Evolutionary conservation across 352 stramenopile species (phyloP).

Genomic region (Globisporangium okanoganense): DNA sequence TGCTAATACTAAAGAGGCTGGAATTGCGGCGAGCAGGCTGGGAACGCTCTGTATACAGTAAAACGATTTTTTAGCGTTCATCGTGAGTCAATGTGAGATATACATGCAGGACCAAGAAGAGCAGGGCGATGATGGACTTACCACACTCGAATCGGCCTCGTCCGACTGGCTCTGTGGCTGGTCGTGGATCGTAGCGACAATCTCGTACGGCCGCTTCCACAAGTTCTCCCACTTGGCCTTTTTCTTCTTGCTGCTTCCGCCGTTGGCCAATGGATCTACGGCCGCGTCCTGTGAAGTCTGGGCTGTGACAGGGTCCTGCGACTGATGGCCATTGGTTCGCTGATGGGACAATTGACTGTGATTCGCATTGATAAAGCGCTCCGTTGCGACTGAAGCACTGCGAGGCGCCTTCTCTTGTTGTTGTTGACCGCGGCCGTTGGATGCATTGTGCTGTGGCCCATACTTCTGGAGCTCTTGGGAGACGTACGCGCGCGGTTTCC

Average conservation of each 20-base stretch:
- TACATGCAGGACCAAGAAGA: no score
- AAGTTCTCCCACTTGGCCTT: conserved; percentile 38
- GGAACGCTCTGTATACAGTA: conserved; percentile 26
- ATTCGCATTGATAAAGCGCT: not conserved
- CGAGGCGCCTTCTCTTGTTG: conserved; percentile 1
- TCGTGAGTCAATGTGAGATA: no score
- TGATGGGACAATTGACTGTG: not conserved
- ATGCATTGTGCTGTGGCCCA: conserved; percentile 24
- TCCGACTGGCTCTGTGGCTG: conserved; percentile 9
- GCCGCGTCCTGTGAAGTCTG: not conserved
- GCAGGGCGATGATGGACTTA: not conserved
- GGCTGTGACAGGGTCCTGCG: not conserved
- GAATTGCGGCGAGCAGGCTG: conserved; percentile 28
- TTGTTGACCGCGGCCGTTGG: not conserved
- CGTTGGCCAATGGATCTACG: not conserved
- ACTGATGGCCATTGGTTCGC: not conserved
- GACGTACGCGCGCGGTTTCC: conserved; percentile 1
- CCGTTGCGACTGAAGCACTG: not conserved
- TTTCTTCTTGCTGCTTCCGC: conserved; percentile 14
- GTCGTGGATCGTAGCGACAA: conserved; percentile 58
- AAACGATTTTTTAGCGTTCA: no score
- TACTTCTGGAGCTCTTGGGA: conserved; percentile 53
- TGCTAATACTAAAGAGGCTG: conserved; percentile 6
- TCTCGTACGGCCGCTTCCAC: conserved; percentile 81
- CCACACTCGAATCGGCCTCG: not conserved